Evolutionary conservation across 768 basidiomycete species (phyloP), one percentile per base, ranked within the genome.

Genomic region (Leccinellum rugosiceps): DNA sequence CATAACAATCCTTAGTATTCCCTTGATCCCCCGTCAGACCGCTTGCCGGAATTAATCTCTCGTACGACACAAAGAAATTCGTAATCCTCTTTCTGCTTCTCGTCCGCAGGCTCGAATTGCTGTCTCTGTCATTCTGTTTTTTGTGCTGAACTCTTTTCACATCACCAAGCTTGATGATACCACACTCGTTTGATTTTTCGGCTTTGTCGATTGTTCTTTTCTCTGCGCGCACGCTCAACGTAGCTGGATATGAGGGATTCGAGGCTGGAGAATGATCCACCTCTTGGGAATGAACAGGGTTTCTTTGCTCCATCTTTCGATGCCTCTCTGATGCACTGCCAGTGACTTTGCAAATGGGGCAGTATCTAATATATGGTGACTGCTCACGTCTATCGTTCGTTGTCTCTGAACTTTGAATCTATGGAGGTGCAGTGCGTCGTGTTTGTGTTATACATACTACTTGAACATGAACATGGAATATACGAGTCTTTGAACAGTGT

Each of bases 31-130:
- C 57, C 44, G 31, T 56, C 52, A 34, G 46, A 63, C 31, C 47
- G 43, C 57, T 61, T 55, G 53, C 58, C 53, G 67, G 67, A 58
- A 51, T 57, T 68, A 69, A 67, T 67, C 53, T 31, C 53, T 25
- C 58, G 50, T 69, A 66, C 15, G 26, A 43, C 59, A 66, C 57
- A 55, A 54, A 46, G 50, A 47, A 63, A 50, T 50, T 54, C 62
- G 31, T 69, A 61, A 67, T 70, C 50, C 38, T 44, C 43, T 48
- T 53, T 53, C 38, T 55, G 6, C 49, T 58, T 50, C 45, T 51
- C 25, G 17, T 32, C 28, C 45, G 32, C 50, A 38, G 52, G 55
- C 58, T 49, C 35, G 32, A 30, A 48, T 48, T 21, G 45, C 34
- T 38, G 41, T 38, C 50, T 17, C 44, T 34, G 26, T 48, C n/a